phyloP scores from a whole-genome alignment of 352 stramenopile genomes.

The Phytophthora rubi region DNA sequence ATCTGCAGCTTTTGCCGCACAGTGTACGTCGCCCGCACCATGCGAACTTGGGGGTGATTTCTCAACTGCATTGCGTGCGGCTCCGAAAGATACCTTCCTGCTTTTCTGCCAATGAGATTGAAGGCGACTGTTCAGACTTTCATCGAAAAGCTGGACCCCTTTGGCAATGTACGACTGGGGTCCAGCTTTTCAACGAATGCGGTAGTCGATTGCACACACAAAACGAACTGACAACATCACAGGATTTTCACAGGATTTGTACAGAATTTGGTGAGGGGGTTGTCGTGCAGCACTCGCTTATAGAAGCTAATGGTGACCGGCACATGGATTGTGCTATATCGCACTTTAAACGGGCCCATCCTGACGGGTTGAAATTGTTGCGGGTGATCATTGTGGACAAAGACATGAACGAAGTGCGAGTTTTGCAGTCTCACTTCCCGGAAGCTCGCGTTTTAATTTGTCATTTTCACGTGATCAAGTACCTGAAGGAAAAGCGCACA shows the following conservation, averaged over 20 bases:
- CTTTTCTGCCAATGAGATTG: no score
- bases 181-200: no score
- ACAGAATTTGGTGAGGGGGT: conserved; percentile 19
- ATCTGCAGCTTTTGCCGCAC: not conserved
- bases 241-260: not conserved
- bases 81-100: no score
- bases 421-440: not conserved
- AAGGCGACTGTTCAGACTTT: no score
- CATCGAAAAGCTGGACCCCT: no score
- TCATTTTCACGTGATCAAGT: conserved; percentile 25
- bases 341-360: not conserved
- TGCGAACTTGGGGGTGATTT: no score
- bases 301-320: conserved; percentile 17
- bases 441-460: not conserved
- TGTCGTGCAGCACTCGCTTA: conserved; percentile 16
- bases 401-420: not conserved
- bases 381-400: not conserved
- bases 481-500: conserved; percentile 16
- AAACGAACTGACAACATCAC: conserved; percentile 7
- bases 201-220: conserved; percentile 22
- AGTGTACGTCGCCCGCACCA: no score
- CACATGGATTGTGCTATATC: conserved; percentile 18
- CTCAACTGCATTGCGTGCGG: no score
- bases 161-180: no score
- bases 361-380: no score